A percentile compares a stretch with the other conserved stretches of the same genome.
phyloP scores from a whole-genome alignment of 192 early-diverging fungal species.

The Podila clonocystis region DNA sequence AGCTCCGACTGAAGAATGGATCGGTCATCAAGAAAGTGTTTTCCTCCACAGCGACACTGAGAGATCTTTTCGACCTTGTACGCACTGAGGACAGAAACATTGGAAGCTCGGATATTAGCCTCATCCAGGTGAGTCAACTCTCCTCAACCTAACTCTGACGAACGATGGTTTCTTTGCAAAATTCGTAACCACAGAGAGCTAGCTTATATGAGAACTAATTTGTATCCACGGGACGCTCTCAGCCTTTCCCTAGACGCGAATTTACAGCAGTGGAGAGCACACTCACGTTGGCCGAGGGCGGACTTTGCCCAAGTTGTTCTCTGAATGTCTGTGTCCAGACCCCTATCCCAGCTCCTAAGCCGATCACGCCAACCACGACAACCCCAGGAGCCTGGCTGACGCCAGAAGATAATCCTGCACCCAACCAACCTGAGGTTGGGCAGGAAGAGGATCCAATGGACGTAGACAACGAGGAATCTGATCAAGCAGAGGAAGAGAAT shows the following conservation, averaged over 20 bases:
- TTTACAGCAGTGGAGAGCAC: constrained; percentile 19
- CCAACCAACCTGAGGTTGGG: constrained; percentile 6
- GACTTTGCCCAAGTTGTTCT: constrained; percentile 41
- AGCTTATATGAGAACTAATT: background rate
- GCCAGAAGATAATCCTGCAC: background rate
- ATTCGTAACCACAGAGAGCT: background rate
- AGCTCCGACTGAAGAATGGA: constrained; percentile 42
- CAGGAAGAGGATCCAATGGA: constrained; percentile 6
- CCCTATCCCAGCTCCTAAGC: constrained; percentile 37
- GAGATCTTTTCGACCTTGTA: constrained; percentile 34
- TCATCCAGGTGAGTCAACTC: constrained; percentile 31
- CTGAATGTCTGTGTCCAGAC: constrained; percentile 39
- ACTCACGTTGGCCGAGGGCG: constrained; percentile 20
- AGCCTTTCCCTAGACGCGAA: constrained; percentile 44
- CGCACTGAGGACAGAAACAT: constrained; percentile 32
- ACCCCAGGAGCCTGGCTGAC: constrained; percentile 25
- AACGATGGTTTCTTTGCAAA: background rate
- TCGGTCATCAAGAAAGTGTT: constrained; percentile 21
- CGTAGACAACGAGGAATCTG: background rate
- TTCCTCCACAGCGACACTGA: constrained; percentile 13
- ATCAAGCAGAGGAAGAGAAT: constrained; percentile 1
- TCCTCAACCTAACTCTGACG: no score
- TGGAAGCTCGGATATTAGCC: constrained; percentile 37
- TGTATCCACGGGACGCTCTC: no score
- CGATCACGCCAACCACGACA: background rate